phyloP scores from a whole-genome alignment of 1,284 basidiomycete species.

The Hypsizygus ulmarius region DNA sequence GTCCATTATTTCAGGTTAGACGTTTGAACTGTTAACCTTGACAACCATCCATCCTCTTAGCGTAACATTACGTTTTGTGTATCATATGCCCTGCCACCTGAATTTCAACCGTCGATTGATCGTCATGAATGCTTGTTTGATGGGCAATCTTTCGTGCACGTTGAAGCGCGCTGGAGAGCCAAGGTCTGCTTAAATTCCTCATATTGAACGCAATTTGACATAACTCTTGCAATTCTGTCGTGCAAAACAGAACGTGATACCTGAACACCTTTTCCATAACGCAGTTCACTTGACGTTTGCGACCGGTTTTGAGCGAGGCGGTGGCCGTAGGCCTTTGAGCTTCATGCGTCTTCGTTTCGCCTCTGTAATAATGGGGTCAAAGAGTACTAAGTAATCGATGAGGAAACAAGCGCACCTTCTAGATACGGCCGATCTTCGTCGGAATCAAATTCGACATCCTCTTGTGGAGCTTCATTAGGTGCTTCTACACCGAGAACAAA shows the following conservation, averaged over 20 bases:
- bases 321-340: constrained; percentile 68
- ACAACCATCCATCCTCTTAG: constrained; percentile 6
- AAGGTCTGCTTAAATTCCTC: not conserved
- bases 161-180: not conserved
- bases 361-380: constrained; percentile 41
- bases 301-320: constrained; percentile 38
- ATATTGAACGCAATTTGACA: not conserved
- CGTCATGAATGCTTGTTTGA: constrained; percentile 1
- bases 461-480: constrained; percentile 28
- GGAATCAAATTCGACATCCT: constrained; percentile 53
- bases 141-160: too few species aligned
- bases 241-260: not conserved
- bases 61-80: not conserved
- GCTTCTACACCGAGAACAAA: constrained; percentile 30
- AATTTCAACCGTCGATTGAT: not conserved
- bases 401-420: constrained; percentile 50
- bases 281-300: constrained; percentile 1
- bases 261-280: not conserved
- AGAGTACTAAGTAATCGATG: constrained; percentile 14
- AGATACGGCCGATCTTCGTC: constrained; percentile 70
- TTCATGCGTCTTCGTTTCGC: constrained; percentile 71
- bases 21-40: not conserved
- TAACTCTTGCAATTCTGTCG: not conserved
- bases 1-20: too few species aligned
- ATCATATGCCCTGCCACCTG: not conserved